These are phyloP conservation scores for Exserohilum turcica DNA, from an alignment of 2,329 filamentous ascomycete genomes.

Conservation along the genomic window DNA sequence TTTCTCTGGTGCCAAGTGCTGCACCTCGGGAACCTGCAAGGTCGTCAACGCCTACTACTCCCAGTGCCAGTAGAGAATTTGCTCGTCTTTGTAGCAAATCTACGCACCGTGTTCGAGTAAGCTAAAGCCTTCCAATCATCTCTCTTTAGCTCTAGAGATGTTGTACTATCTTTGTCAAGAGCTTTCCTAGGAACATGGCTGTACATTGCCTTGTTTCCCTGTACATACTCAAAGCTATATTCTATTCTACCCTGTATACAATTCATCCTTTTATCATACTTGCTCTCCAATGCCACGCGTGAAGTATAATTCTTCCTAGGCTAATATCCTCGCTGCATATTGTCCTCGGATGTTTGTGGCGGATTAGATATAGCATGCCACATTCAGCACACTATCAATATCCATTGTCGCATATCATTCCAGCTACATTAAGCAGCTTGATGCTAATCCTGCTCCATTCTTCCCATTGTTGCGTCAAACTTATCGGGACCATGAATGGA, in stretches of 20 bases:
- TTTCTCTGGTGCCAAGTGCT: slow-evolving; percentile 21
- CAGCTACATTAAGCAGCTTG: too few species aligned
- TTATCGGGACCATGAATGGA: neutral
- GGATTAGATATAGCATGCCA: too few species aligned
- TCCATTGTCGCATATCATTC: too few species aligned
- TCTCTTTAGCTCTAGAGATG: neutral
- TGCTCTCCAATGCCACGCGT: too few species aligned
- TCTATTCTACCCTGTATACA: neutral
- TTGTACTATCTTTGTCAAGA: neutral
- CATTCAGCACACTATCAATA: too few species aligned
- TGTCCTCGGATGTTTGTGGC: too few species aligned
- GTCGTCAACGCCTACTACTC: slow-evolving; percentile 24
- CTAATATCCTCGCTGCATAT: too few species aligned
- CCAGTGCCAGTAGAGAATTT: slow-evolving; percentile 16
- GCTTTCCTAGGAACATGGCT: neutral
- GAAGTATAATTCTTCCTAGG: too few species aligned
- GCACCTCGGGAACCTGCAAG: slow-evolving; percentile 24
- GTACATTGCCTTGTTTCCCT: neutral
- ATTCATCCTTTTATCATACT: too few species aligned
- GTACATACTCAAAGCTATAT: slow-evolving; percentile 1
- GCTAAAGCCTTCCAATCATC: neutral
- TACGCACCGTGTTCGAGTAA: neutral
- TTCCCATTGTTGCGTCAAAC: neutral
- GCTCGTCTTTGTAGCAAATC: neutral
- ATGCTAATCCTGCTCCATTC: neutral